phyloP scores from a whole-genome alignment of 2,329 filamentous ascomycete species.

The Aspergillus candidus region DNA sequence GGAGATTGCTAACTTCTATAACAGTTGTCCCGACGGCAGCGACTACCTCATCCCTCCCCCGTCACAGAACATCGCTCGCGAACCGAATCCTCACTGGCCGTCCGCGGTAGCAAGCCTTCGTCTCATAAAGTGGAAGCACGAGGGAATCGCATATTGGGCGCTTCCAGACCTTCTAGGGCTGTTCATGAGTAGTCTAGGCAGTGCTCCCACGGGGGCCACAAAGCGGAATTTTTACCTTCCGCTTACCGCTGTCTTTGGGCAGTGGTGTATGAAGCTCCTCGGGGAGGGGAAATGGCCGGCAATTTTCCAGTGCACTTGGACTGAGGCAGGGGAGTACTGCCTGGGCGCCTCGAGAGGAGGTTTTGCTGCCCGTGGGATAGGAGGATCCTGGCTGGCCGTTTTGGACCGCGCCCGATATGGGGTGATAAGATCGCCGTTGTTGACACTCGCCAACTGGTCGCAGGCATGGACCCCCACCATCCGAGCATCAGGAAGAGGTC shows the following conservation, averaged over 20 bases:
- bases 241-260: slow-evolving; percentile 9
- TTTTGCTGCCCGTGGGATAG: too few relatives aligned
- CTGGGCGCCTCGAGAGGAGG: not conserved
- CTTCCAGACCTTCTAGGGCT: slow-evolving; percentile 8
- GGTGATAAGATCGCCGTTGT: not conserved
- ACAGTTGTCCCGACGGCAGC: too few relatives aligned
- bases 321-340: not conserved
- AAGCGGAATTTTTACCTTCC: slow-evolving; percentile 11
- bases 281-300: not conserved
- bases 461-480: slow-evolving; percentile 2
- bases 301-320: not conserved
- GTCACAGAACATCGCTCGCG: too few relatives aligned
- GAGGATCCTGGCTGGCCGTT: not conserved
- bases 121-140: not conserved
- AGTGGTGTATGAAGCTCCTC: slow-evolving; percentile 5
- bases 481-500: not conserved
- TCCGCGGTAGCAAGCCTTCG: not conserved
- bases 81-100: too few relatives aligned
- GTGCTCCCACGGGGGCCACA: slow-evolving; percentile 6
- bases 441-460: slow-evolving; percentile 1
- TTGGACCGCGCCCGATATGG: not conserved
- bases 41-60: too few relatives aligned
- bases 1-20: too few relatives aligned
- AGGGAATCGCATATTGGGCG: slow-evolving; percentile 6
- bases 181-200: slow-evolving; percentile 7